A percentile compares a stretch with the other conserved stretches of the same genome.
Conservation (phyloP, 2,329 filamentous ascomycete genomes). For the Massarina eburnea region DNA sequence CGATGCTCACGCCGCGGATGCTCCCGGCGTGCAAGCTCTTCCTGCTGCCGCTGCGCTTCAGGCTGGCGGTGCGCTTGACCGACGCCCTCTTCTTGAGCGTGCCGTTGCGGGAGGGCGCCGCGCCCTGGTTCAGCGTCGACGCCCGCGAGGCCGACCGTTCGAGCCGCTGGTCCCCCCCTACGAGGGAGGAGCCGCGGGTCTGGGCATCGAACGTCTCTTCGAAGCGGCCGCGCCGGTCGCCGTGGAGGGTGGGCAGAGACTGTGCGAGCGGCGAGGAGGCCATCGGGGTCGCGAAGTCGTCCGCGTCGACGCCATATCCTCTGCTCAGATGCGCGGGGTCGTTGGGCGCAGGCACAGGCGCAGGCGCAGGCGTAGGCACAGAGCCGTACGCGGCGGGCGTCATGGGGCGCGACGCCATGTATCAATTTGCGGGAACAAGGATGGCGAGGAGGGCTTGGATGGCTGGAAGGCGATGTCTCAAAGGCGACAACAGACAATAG, state of each 20-base stretch:
- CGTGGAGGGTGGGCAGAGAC: slow-evolving; percentile 22
- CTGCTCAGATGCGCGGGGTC: slow-evolving; percentile 41
- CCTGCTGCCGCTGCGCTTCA: slow-evolving; percentile 78
- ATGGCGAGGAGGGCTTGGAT: neutral
- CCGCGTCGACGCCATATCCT: slow-evolving; percentile 35
- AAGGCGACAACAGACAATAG: too few relatives aligned
- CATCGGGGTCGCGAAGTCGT: slow-evolving; percentile 43
- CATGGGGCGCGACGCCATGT: slow-evolving; percentile 31
- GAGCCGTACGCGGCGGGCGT: slow-evolving; percentile 33
- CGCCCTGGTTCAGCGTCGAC: slow-evolving; percentile 48
- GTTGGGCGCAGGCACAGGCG: slow-evolving; percentile 39
- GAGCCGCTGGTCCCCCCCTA: slow-evolving; percentile 51
- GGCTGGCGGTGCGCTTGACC: slow-evolving; percentile 69
- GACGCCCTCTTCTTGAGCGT: slow-evolving; percentile 90
- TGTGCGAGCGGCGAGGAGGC: slow-evolving; percentile 41
- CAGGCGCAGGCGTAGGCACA: too few relatives aligned
- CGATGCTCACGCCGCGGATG: slow-evolving; percentile 76
- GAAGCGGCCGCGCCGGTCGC: slow-evolving; percentile 54
- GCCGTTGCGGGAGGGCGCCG: slow-evolving; percentile 60
- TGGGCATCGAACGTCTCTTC: slow-evolving; percentile 72
- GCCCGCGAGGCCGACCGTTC: slow-evolving; percentile 65
- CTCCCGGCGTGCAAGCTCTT: slow-evolving; percentile 83
- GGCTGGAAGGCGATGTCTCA: too few relatives aligned
- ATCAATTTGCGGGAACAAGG: neutral
- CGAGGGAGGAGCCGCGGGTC: slow-evolving; percentile 66